These are phyloP conservation scores for Alternaria sp. DNA, from an alignment of 2,329 filamentous ascomycete species.

Conservation along the genomic window DNA sequence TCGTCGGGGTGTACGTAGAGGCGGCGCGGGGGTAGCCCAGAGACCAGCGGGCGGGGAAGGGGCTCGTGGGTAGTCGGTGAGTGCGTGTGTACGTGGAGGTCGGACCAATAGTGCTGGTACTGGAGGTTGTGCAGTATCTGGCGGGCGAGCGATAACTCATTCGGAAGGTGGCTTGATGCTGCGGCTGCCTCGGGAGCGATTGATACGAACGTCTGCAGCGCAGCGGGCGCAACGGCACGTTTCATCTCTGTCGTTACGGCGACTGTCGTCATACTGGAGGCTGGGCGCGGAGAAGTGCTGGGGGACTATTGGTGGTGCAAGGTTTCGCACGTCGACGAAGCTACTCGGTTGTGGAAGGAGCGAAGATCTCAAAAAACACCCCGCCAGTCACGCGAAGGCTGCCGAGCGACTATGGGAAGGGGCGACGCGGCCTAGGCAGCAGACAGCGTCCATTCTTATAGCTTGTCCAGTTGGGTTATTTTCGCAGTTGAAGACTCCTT, in stretches of 20 bases:
- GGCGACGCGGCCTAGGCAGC: constrained; percentile 16
- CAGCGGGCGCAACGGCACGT: constrained; percentile 36
- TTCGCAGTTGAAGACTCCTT: not conserved
- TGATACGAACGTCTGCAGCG: constrained; percentile 41
- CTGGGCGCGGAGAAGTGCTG: constrained; percentile 9
- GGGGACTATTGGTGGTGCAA: constrained; percentile 29
- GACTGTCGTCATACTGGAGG: constrained; percentile 34
- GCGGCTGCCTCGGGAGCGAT: constrained; percentile 14
- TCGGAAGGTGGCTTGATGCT: constrained; percentile 32
- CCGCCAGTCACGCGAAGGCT: constrained; percentile 20
- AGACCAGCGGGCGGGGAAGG: constrained; percentile 69
- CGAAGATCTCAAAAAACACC: constrained; percentile 27
- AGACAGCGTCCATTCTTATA: not conserved
- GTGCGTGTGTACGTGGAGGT: constrained; percentile 61
- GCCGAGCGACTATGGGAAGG: constrained; percentile 5
- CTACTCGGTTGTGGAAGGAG: constrained; percentile 42
- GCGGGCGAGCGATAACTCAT: constrained; percentile 59
- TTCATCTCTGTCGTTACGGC: constrained; percentile 19
- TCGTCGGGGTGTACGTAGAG: constrained; percentile 84
- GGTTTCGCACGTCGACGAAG: constrained; percentile 28
- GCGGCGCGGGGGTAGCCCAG: constrained; percentile 73
- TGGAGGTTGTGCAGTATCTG: constrained; percentile 74
- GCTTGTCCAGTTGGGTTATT: not conserved
- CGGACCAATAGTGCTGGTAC: constrained; percentile 77
- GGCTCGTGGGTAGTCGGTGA: constrained; percentile 48